These are phyloP conservation scores for Oryza meyeriana DNA, from an alignment of 176 grass and related monocot genomes.

Conservation along the genomic window DNA sequence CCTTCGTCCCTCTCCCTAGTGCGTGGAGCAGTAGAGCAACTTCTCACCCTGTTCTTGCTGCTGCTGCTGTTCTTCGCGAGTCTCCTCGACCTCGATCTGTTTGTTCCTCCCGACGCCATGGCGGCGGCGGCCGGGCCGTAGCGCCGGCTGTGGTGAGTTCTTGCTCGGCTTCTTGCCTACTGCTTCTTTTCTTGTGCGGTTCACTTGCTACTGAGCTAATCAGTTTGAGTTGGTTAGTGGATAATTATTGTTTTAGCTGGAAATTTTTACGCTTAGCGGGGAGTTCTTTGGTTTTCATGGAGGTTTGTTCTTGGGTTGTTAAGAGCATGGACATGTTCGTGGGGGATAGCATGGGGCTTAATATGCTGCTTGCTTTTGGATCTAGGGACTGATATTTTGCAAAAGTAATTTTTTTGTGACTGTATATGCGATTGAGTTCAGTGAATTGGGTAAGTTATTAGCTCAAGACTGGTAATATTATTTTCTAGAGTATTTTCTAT, in stretches of 20 bases:
- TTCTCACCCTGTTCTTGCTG: neutral
- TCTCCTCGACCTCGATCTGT: neutral
- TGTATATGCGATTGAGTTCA: neutral
- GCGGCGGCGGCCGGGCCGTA: neutral
- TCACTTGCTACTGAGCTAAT: neutral
- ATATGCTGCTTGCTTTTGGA: constrained; percentile 29
- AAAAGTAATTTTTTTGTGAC: neutral
- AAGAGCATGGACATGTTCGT: neutral
- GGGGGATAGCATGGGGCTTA: neutral
- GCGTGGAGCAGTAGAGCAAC: constrained; percentile 19
- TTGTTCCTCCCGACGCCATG: constrained; percentile 16
- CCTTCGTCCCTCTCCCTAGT: neutral
- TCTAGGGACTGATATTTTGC: constrained; percentile 3
- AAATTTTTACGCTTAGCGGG: neutral
- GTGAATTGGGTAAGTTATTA: neutral
- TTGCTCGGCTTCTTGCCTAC: neutral
- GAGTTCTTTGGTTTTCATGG: neutral
- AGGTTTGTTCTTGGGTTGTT: neutral
- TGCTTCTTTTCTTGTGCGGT: neutral
- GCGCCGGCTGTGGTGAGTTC: constrained; percentile 26
- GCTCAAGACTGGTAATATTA: neutral
- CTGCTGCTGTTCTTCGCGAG: neutral
- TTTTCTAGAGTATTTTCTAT: neutral
- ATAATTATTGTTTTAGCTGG: neutral
- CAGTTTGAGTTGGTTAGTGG: neutral